Base-by-base conservation (phyloP, 768 basidiomycete genomes). In the Chalciporus sphaerocephalus region DNA sequence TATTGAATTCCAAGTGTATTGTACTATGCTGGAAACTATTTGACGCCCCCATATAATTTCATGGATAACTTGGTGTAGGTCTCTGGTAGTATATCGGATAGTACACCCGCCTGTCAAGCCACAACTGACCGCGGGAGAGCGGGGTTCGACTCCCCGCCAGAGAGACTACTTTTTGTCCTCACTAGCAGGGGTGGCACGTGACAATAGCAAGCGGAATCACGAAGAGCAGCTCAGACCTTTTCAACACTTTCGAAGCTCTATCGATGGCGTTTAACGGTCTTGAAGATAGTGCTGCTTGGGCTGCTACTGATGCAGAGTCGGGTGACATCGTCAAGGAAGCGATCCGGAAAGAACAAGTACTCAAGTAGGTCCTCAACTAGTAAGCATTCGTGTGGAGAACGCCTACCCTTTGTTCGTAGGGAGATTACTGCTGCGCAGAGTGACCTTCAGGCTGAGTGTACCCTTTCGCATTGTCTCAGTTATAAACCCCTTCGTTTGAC, bases 381-480 rank as follows among this genome's bases (percentile, higher is more conserved):
- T n/a, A 42, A 32, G 16, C 30, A 17, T 10, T 11, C 32, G 13
- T 32, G n/a, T 15, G 30, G 30, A n/a, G 15, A n/a, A 15, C 9
- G 15, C 30, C 47, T 42, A 48, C 55, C 38, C 16, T 30, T 16
- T 1, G 3, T 38, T 17, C 33, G 4, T 47, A 92, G 90, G 59
- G 90, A 92, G 18, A 85, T 92, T 27, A 51, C 71, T 15, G 80
- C 87, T 20, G 80, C 76, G 30, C 90, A 91, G 57, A 79, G 86
- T 28, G 90, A 88, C 60, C 70, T 92, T 25, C 79, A 76, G 66
- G 80, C 90, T 90, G 43, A 30, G 78, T 69, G 18, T 30, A 1
- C 17, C 38, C 33, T 9, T 48, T 18, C 16, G 15, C 17, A 15
- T 6, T 20, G 4, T 27, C 30, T 35, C n/a, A 16, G 0, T 21